Conservation (phyloP, 2,329 filamentous ascomycete species). For the Trichoderma sp. region DNA sequence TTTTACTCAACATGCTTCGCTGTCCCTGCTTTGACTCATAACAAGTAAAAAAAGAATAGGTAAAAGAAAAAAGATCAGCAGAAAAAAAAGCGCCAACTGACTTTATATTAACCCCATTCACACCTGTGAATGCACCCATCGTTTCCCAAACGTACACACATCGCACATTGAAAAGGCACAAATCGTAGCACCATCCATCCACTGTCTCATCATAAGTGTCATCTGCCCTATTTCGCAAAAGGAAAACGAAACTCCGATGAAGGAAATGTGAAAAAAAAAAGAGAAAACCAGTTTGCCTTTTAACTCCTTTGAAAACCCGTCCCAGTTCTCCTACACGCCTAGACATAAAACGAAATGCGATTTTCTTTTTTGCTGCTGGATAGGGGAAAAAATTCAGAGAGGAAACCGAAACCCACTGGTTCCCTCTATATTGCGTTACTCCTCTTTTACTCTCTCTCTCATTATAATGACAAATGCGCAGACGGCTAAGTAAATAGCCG, state of each 20-base stretch:
- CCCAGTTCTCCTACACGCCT: not conserved
- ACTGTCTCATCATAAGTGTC: constrained; percentile 1
- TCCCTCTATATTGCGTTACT: not conserved
- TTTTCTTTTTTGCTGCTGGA: not conserved
- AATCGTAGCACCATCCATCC: not conserved
- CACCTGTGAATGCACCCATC: not conserved
- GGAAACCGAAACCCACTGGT: not conserved
- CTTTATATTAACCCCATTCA: not conserved
- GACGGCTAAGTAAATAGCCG: not conserved
- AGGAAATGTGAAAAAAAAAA: not conserved
- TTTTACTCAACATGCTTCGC: not conserved
- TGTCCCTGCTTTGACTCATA: not conserved
- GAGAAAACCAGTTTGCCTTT: not conserved
- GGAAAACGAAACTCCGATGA: not conserved
- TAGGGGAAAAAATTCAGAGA: not conserved
- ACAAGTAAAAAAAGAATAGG: not conserved
- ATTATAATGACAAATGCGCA: not conserved
- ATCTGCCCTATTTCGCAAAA: not conserved
- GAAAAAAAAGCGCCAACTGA: not conserved
- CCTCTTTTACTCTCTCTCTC: not conserved
- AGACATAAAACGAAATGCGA: not conserved
- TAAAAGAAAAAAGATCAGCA: not conserved
- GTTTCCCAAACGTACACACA: not conserved
- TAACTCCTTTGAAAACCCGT: not conserved
- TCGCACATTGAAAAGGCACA: not conserved